Evolutionary conservation across 108 stramenopile species (phyloP).

Genomic region (Cylindrotheca closterium): DNA sequence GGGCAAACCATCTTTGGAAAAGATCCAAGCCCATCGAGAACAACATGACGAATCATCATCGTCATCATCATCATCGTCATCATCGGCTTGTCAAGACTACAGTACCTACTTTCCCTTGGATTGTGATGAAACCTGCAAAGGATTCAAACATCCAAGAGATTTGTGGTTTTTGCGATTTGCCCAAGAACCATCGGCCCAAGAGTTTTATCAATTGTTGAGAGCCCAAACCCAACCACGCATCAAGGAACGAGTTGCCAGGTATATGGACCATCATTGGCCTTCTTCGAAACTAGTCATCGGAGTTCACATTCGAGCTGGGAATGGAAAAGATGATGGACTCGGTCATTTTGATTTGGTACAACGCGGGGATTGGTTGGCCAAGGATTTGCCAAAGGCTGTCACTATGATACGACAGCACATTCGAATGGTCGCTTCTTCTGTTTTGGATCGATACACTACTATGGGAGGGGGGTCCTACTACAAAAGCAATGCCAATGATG

Average conservation of each 20-base stretch:
- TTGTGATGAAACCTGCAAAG: neutral
- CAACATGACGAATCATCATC: too few relatives aligned
- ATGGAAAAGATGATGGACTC: conserved; percentile 3
- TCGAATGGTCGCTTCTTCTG: neutral
- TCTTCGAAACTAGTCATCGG: neutral
- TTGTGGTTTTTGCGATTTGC: conserved; percentile 6
- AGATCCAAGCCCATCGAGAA: neutral
- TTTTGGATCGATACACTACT: neutral
- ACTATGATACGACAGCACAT: conserved; percentile 1
- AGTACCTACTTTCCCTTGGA: neutral
- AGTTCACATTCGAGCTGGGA: conserved; percentile 9
- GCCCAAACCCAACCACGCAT: neutral
- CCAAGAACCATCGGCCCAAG: conserved; percentile 2
- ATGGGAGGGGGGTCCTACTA: neutral
- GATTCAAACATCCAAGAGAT: neutral
- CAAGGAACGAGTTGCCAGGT: conserved; percentile 1
- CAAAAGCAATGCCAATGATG: too few relatives aligned
- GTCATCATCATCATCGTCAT: neutral
- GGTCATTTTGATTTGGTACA: neutral
- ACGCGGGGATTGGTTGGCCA: conserved; percentile 2
- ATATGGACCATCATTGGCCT: conserved; percentile 1
- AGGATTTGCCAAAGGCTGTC: conserved; percentile 1
- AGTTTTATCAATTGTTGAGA: conserved; percentile 11
- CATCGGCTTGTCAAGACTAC: neutral
- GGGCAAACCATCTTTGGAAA: neutral